Base-by-base conservation (phyloP, 345 rosid genomes). In the Arabidopsis arenosa region DNA sequence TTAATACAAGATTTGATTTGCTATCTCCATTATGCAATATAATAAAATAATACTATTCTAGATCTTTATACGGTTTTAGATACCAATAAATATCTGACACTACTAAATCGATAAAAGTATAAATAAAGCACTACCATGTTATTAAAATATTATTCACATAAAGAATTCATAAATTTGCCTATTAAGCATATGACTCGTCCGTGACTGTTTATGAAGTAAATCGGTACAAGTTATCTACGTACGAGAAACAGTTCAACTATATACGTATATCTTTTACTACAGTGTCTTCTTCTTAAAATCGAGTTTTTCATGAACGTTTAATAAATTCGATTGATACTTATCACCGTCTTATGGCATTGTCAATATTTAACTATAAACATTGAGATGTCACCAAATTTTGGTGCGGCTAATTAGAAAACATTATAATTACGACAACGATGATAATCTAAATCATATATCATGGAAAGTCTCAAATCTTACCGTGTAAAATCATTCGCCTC, bases 71-170 rank as follows among this genome's bases (percentile, higher is more conserved):
- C 15, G 41, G 5, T 66, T 66, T 37, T 7, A 18, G n/a, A 37
- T 75, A 66, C 66, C 73, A 40, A 39, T 40, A 51, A 75, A 18
- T 67, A 49, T 67, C 73, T 67, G 45, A 59, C 62, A 75, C 61
- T 49, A 32, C 12, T 52, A 15, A 37, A 66, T 66, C 26, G 26
- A 67, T 59, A 21, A 15, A 39, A 2, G 2, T 37, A 39, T 58
- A 49, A 51, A 67, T 4, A 59, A 61, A 40, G 37, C 45, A 18
- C 55, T 53, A 59, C 55, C 55, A 32, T 52, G 55, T 33, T 59
- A 45, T 41, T 68, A 39, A 8, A 47, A 5, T 33, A 74, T 47
- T 39, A 21, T 37, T 68, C 63, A 39, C n/a, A 17, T 52, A 33
- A 17, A 18, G 18, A 64, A 14, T 23, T 74, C 33, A 44, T 35